Evolutionary conservation across 495 filamentous ascomycete species (phyloP), one percentile per base, ranked within the genome.

Genomic region (Penicillium herquei): DNA sequence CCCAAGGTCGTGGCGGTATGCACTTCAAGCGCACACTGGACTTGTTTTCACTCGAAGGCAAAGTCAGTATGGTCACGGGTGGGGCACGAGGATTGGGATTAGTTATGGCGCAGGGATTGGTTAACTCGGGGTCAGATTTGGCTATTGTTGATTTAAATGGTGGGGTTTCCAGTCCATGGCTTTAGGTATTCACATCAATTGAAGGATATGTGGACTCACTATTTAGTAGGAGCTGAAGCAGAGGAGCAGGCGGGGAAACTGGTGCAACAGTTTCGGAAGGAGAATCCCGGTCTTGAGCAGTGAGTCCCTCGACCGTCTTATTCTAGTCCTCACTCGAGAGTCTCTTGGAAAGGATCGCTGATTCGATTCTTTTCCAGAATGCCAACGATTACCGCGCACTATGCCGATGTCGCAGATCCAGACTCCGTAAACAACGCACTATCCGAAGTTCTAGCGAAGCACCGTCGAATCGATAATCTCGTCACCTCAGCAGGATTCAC

Each of bases 401-500:
- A 87, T 68, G 84, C 86, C 59, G 93, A 98, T 66, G 92, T 96
- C 52, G 84, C 92, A 9, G 81, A 84, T 59, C 83, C 85, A 10
- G 81, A 83, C 21, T 92, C 90, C 3, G 91, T 97, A 49, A 85
- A 87, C 42, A 59, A 70, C 12, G 85, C 85, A 55, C 77, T 96
- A 40, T 76, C 79, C 32, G 88, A 91, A 51, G 84, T 96, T 55
- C 64, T 88, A 33, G 67, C 75, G 39, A 76, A 82, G 52, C 90
- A 96, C 68, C 87, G 87, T 66, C 83, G 85, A 65, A 88, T 97
- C 65, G 92, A 98, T 73, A 85, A 87, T 69, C 84, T 98, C 31
- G 92, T 98, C 55, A 97, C 93, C 26, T 96, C 92, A 7, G 94
- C 94, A 31, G 94, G 94, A 7, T 95, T 98, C 77, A 91, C 89